Evolutionary conservation across 2,329 filamentous ascomycete species (phyloP), one percentile per base, ranked within the genome.

Genomic region (Sphaerulina populicola): DNA sequence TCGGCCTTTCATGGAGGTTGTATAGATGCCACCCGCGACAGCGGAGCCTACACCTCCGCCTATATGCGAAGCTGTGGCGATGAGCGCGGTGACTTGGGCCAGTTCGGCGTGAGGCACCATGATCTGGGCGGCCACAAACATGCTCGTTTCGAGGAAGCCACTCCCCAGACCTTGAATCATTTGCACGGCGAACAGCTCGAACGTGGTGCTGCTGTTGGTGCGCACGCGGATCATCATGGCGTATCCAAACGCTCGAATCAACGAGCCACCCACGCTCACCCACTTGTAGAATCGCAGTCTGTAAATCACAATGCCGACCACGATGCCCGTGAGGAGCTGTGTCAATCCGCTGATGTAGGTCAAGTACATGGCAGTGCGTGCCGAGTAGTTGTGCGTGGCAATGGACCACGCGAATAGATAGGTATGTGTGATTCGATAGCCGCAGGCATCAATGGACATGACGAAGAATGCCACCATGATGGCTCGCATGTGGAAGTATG

Each of bases 141-240:
- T 52, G 5, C 47, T 66, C 0, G 69, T 72, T 42, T 71, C 65
- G 10, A 77, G 68, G 23, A 76, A 67, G 1, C 75, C 74, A 41
- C 67, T 71, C 3, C 75, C 75, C 3, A 73, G 56, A 2, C 74
- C 74, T 56, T 77, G 75, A 8, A 77, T 65, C 27, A 72, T 60
- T 57, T 77, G 75, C 1, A 75, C 71, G 23, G 72, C 55, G 55
- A 76, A 74, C 1, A 77, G 65, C 60, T 77, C 75, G 6, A 66
- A 71, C 0, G 64, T 55, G 3, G 69, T 69, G 59, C 72, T 76
- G 35, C 66, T 57, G 42, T 68, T 65, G 0, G 66, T 72, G 3
- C 74, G 69, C 7, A 77, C 68, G 2, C 74, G 68, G 29, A 77
- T 66, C 75, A 77, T 77, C 29, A 76, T 58, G 3, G 73, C 74